Evolutionary conservation across 2,329 filamentous ascomycete species (phyloP).

Genomic region (Paecilomyces sp.): DNA sequence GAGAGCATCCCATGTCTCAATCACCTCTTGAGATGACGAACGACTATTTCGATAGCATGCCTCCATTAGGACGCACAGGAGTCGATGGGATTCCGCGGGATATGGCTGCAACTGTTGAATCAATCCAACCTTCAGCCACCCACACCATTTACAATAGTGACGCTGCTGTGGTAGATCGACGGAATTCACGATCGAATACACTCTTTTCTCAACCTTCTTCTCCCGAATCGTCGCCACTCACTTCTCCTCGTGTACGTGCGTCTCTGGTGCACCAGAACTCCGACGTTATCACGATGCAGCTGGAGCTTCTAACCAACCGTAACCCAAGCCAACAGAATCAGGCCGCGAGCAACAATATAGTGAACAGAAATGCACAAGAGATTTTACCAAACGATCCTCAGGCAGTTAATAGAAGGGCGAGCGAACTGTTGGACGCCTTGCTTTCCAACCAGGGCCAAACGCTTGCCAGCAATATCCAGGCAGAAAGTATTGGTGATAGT

Average conservation of each 20-base stretch:
- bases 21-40: slow-evolving; percentile 31
- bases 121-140: slow-evolving; percentile 6
- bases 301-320: slow-evolving; percentile 31
- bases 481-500: slow-evolving; percentile 11
- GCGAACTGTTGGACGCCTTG: slow-evolving; percentile 29
- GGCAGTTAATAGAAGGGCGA: slow-evolving; percentile 16
- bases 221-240: slow-evolving; percentile 32
- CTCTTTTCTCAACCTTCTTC: slow-evolving; percentile 33
- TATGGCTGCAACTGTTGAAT: slow-evolving; percentile 7
- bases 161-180: slow-evolving; percentile 10
- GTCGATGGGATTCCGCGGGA: slow-evolving; percentile 9
- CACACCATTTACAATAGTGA: slow-evolving; percentile 6
- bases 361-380: slow-evolving; percentile 7
- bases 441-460: slow-evolving; percentile 22
- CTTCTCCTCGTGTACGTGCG: slow-evolving; percentile 35
- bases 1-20: slow-evolving; percentile 30
- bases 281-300: slow-evolving; percentile 38
- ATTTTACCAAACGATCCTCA: slow-evolving; percentile 14
- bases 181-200: slow-evolving; percentile 31
- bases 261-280: slow-evolving; percentile 37
- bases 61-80: slow-evolving; percentile 15
- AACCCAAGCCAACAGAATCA: slow-evolving; percentile 10
- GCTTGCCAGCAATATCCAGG: slow-evolving; percentile 9
- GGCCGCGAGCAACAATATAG: slow-evolving; percentile 4
- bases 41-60: slow-evolving; percentile 22